Conservation (phyloP, 441 rosid genomes). For the Erysimum cheiri region DNA sequence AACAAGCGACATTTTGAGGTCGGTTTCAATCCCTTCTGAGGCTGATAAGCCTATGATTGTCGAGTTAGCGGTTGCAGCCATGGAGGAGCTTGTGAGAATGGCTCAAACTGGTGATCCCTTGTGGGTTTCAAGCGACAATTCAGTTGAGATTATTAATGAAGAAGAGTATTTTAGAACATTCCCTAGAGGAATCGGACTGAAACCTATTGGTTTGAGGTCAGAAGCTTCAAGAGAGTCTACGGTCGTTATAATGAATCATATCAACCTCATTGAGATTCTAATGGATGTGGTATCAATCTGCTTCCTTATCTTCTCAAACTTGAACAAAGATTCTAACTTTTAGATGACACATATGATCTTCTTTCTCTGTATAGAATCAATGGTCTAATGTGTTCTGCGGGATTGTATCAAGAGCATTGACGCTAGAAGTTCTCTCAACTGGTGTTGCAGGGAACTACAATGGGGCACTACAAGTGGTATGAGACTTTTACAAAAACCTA, state of each 20-base stretch:
- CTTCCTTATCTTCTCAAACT: constrained; percentile 8
- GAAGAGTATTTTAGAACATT: constrained; percentile 79
- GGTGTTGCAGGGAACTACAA: constrained; percentile 97
- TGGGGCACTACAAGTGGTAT: constrained; percentile 98
- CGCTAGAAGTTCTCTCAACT: constrained; percentile 90
- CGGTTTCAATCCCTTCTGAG: constrained; percentile 60
- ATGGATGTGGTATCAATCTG: constrained; percentile 87
- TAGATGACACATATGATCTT: neutral
- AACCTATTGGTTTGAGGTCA: constrained; percentile 70
- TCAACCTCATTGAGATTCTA: constrained; percentile 91
- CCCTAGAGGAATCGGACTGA: constrained; percentile 80
- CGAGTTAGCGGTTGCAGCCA: constrained; percentile 94
- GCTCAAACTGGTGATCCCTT: constrained; percentile 81
- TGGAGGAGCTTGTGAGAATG: constrained; percentile 94
- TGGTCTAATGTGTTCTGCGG: constrained; percentile 91
- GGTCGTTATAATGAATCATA: constrained; percentile 85
- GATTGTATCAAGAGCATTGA: constrained; percentile 88
- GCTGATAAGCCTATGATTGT: constrained; percentile 91
- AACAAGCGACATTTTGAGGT: constrained; percentile 65
- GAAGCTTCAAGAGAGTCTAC: constrained; percentile 91
- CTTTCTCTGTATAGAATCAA: constrained; percentile 59
- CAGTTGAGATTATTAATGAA: constrained; percentile 59
- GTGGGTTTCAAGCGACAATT: constrained; percentile 65
- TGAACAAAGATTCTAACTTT: constrained; percentile 11
- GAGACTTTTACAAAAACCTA: constrained; percentile 41